phyloP scores from a whole-genome alignment of 2,329 filamentous ascomycete genomes.

The Colletotrichum chlorophyti region DNA sequence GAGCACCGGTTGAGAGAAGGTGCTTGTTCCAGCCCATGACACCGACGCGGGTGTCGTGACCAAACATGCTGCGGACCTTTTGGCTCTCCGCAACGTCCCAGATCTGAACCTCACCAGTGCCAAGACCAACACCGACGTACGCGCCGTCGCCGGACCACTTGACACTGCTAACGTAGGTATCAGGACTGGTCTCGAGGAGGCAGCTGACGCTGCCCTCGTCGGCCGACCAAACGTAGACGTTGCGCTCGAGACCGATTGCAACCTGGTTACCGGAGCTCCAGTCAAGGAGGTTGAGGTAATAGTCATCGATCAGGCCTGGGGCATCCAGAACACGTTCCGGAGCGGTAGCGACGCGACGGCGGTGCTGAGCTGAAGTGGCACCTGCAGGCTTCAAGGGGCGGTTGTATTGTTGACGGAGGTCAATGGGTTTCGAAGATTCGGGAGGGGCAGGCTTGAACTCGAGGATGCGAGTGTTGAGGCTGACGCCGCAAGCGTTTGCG shows the following conservation, averaged over 20 bases:
- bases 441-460: conserved; percentile 98
- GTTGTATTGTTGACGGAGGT: conserved; percentile 97
- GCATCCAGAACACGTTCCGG: conserved; percentile 97
- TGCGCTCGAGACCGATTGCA: conserved; percentile 94
- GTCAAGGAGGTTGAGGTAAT: conserved; percentile 98
- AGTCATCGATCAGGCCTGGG: conserved; percentile 94
- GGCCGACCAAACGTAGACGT: conserved; percentile 98
- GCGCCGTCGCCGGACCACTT: conserved; percentile 99
- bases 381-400: conserved; percentile 84
- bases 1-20: conserved; percentile 90
- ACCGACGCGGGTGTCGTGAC: conserved; percentile 93
- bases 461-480: conserved; percentile 91
- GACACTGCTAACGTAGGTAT: conserved; percentile 97
- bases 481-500: conserved; percentile 90
- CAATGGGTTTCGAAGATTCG: conserved; percentile 97
- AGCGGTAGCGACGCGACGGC: conserved; percentile 90
- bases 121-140: conserved; percentile 94
- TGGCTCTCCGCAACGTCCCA: conserved; percentile 96
- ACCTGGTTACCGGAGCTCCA: conserved; percentile 99
- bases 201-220: conserved; percentile 90
- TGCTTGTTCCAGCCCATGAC: conserved; percentile 99
- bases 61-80: conserved; percentile 98
- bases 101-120: conserved; percentile 96
- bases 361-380: conserved; percentile 81
- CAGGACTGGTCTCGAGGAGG: conserved; percentile 83